A percentile compares a stretch with the other conserved stretches of the same genome.
Conservation (phyloP, 805 yeast species). For the Lipomyces lipofer region DNA sequence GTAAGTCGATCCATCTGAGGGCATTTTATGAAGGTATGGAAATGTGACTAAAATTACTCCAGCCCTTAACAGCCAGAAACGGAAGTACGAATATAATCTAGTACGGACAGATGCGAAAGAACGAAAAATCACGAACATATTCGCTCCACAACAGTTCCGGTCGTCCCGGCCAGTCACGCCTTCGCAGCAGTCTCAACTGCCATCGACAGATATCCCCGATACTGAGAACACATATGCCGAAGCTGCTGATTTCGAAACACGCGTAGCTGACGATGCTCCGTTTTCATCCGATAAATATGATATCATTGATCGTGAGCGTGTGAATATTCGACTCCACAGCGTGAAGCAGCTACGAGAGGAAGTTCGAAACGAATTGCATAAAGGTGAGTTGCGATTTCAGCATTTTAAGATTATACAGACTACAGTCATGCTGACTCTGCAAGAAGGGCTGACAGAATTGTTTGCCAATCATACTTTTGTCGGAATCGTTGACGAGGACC, state of each 20-base stretch:
- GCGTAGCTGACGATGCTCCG: not conserved
- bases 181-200: too few relatives aligned
- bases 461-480: constrained; percentile 72
- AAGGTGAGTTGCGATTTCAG: constrained; percentile 8
- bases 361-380: constrained; percentile 11
- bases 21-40: too few relatives aligned
- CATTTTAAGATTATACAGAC: not conserved
- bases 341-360: constrained; percentile 56
- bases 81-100: constrained; percentile 23
- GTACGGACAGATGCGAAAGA: constrained; percentile 45
- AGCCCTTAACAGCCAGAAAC: constrained; percentile 4
- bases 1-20: too few relatives aligned
- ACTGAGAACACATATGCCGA: too few relatives aligned
- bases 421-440: too few relatives aligned
- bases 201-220: not conserved
- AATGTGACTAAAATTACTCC: too few relatives aligned
- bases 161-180: not conserved
- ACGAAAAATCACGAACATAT: constrained; percentile 49
- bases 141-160: constrained; percentile 13
- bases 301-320: constrained; percentile 25
- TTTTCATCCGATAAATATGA: constrained; percentile 1
- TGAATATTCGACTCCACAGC: constrained; percentile 56
- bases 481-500: constrained; percentile 74
- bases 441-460: constrained; percentile 62
- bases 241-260: not conserved